A percentile compares a stretch with the other conserved stretches of the same genome.
Conservation (phyloP, 306 rosid genomes). For the Cyamopsis tetragonoloba region DNA sequence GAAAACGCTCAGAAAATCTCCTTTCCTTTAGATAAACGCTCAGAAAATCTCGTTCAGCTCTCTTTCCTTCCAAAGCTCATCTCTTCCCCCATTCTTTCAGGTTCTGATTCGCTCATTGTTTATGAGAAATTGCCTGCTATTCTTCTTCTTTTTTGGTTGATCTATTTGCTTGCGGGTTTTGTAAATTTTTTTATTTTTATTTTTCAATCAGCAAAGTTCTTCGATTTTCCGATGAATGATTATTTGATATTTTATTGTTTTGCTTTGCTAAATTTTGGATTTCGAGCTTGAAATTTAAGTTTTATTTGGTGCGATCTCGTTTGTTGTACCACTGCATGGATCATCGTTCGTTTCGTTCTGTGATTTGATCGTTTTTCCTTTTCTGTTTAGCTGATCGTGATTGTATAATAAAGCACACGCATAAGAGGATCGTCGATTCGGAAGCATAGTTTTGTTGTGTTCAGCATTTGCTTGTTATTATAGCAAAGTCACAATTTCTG, state of each 20-base stretch:
- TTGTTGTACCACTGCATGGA: background rate
- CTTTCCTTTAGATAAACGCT: background rate
- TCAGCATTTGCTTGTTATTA: conserved; percentile 29
- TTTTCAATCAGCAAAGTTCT: background rate
- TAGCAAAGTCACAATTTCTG: conserved; percentile 23
- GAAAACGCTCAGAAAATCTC: conserved; percentile 39
- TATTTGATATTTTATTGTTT: background rate
- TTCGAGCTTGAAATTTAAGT: conserved; percentile 5
- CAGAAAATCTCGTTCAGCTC: conserved; percentile 12
- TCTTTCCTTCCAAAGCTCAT: conserved; percentile 22
- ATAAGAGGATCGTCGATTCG: conserved; percentile 27
- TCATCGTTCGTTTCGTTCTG: background rate
- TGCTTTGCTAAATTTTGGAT: conserved; percentile 5
- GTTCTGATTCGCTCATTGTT: conserved; percentile 19
- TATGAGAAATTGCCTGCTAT: background rate
- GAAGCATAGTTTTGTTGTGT: conserved; percentile 8
- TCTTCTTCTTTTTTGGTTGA: background rate
- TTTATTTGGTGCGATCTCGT: conserved; percentile 24
- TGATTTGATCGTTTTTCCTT: background rate
- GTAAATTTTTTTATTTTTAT: background rate
- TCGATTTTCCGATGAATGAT: background rate
- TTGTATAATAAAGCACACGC: conserved; percentile 11
- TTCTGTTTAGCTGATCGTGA: conserved; percentile 27
- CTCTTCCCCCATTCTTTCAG: conserved; percentile 19
- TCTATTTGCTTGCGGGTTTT: conserved; percentile 19